A percentile compares a stretch with the other conserved stretches of the same genome.
phyloP scores from a whole-genome alignment of 768 basidiomycete genomes.

The Pulveroboletus sp. region DNA sequence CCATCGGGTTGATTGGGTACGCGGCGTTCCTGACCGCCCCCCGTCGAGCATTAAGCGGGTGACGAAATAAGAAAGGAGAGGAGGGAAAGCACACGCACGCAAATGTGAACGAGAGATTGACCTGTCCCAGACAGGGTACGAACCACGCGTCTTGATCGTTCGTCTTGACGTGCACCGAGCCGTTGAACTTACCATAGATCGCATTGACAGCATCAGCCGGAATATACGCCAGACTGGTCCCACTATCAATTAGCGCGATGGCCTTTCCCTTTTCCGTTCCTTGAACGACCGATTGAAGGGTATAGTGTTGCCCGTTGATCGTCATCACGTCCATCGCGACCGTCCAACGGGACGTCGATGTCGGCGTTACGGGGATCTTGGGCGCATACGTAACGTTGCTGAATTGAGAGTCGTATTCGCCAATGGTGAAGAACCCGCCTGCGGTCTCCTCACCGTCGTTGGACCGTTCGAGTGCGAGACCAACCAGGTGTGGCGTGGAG shows the following conservation, averaged over 20 bases:
- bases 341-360: slow-evolving; percentile 38
- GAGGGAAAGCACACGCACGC: neutral
- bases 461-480: slow-evolving; percentile 39
- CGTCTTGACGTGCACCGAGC: slow-evolving; percentile 32
- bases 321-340: slow-evolving; percentile 36
- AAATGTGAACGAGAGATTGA: slow-evolving; percentile 26
- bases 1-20: slow-evolving; percentile 43
- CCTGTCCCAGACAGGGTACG: slow-evolving; percentile 29
- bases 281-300: slow-evolving; percentile 28
- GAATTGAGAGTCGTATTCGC: slow-evolving; percentile 38
- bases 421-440: slow-evolving; percentile 40
- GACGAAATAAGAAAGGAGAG: no score
- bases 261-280: slow-evolving; percentile 29
- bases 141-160: slow-evolving; percentile 33
- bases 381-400: slow-evolving; percentile 27
- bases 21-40: slow-evolving; percentile 18
- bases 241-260: slow-evolving; percentile 42
- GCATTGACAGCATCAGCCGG: slow-evolving; percentile 32
- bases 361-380: slow-evolving; percentile 32
- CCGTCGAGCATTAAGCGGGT: neutral
- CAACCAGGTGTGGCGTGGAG: slow-evolving; percentile 35
- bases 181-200: slow-evolving; percentile 37
- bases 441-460: slow-evolving; percentile 36
- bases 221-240: slow-evolving; percentile 37
- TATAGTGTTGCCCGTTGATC: slow-evolving; percentile 28